Conservation (phyloP, 192 early-diverging fungal genomes). For the Phlyctochytrium planicorne region DNA sequence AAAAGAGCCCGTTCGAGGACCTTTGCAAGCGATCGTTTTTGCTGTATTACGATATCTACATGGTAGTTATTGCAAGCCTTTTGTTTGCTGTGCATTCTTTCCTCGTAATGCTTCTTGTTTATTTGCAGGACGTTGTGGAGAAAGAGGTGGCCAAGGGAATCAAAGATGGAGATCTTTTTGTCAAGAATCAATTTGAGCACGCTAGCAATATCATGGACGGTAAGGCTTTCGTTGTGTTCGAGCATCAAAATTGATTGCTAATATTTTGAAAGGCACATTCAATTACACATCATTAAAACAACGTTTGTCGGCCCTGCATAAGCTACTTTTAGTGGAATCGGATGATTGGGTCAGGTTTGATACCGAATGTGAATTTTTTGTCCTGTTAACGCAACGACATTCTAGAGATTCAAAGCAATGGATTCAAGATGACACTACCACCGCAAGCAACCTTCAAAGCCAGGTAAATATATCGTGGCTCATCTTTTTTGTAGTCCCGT, state of each 20-base stretch:
- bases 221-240: too few relatives aligned
- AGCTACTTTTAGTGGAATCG: too few relatives aligned
- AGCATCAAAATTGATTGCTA: too few relatives aligned
- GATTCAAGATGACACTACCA: slow-evolving; percentile 49
- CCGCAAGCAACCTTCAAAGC: slow-evolving; percentile 51
- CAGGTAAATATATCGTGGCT: slow-evolving; percentile 16
- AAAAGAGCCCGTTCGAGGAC: slow-evolving; percentile 50
- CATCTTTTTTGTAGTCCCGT: neutral
- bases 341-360: slow-evolving; percentile 45
- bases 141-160: slow-evolving; percentile 44
- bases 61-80: slow-evolving; percentile 25
- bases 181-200: slow-evolving; percentile 48
- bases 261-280: slow-evolving; percentile 26
- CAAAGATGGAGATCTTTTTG: slow-evolving; percentile 45
- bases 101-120: too few relatives aligned
- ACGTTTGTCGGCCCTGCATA: too few relatives aligned
- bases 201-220: slow-evolving; percentile 58
- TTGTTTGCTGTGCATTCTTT: too few relatives aligned
- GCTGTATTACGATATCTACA: slow-evolving; percentile 54
- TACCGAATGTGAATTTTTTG: neutral
- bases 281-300: too few relatives aligned
- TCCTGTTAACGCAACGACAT: neutral
- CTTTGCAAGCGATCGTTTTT: slow-evolving; percentile 58
- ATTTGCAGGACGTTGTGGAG: slow-evolving; percentile 32
- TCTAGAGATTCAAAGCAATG: slow-evolving; percentile 34